Base-by-base conservation (phyloP, 495 filamentous ascomycete species). In the Filosporella fistucella region DNA sequence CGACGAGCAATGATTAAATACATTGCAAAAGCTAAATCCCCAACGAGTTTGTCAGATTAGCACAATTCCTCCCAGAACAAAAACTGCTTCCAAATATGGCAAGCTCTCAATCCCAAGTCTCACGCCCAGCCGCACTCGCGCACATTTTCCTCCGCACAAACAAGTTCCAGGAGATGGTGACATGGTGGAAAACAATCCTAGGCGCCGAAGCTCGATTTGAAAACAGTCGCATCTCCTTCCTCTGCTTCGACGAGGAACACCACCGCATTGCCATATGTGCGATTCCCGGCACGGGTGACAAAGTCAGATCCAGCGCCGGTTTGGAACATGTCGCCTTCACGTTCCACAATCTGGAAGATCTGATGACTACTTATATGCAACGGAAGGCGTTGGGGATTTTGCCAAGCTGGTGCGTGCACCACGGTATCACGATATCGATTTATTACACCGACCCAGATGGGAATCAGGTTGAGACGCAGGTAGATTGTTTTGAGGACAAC, bases 391-490 rank as follows among this genome's bases (percentile, higher is more conserved):
- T 16, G 9, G 68, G 62, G 1, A 66, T 73, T 11, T 20, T 61
- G 30, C 70, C 70, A 1, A n/a, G 50, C 6, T 69, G 63, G 66
- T 61, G 54, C 36, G 59, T 71, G 18, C 69, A 75, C 43, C 71
- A 75, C 38, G 71, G 70, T 2, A 52, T 57, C 0, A 71, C 64
- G 1, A 69, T 55, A 1, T 64, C 57, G 26, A 61, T 75, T 3
- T 75, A 72, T 48, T 72, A 74, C 48, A 54, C 48, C 18, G 71
- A 75, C 42, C 70, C 70, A 6, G 71, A 75, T 44, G 68, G 69
- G 2, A 75, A 75, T 52, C 17, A 42, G 33, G 43, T 74, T 38
- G 72, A 76, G 54, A 64, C 59, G 3, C 71, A 76, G 55, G 66
- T 71, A 1, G 69, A 74, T 42, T 64, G 61, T 26, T 69, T 74